Percentiles rank a stretch among this genome's conserved stretches.
Conservation (phyloP, 352 stramenopile genomes). For the Globisporangium acanthophoron region DNA sequence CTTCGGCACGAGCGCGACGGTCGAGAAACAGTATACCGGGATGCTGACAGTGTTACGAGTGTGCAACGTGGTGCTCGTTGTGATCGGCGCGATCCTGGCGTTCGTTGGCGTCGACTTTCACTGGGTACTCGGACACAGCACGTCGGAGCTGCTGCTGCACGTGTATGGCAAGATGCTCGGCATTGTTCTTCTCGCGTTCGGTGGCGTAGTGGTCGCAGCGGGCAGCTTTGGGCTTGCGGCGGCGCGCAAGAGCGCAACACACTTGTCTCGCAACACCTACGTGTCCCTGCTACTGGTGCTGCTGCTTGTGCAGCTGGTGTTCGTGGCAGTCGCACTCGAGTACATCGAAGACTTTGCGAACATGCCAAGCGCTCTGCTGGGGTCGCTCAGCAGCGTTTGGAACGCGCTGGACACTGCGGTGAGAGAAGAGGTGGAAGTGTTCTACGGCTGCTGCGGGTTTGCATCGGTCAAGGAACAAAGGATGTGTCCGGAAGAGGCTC, state of each 20-base stretch:
- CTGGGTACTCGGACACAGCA: slow-evolving; percentile 46
- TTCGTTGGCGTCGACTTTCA: slow-evolving; percentile 47
- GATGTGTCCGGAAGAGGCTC: slow-evolving; percentile 43
- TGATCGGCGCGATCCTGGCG: slow-evolving; percentile 37
- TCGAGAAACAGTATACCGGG: slow-evolving; percentile 31
- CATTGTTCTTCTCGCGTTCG: slow-evolving; percentile 20
- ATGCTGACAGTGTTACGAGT: slow-evolving; percentile 26
- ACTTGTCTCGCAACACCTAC: slow-evolving; percentile 26
- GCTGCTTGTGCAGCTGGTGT: slow-evolving; percentile 28
- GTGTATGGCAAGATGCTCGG: slow-evolving; percentile 38
- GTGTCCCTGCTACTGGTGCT: slow-evolving; percentile 20
- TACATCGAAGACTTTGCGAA: slow-evolving; percentile 31
- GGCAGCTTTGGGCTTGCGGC: slow-evolving; percentile 24
- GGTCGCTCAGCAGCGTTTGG: slow-evolving; percentile 25
- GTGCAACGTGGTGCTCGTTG: slow-evolving; percentile 25
- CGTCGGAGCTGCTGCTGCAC: slow-evolving; percentile 41
- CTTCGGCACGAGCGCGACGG: slow-evolving; percentile 27
- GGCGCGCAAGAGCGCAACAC: slow-evolving; percentile 19
- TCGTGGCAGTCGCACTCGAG: slow-evolving; percentile 29
- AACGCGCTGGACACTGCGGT: slow-evolving; percentile 11
- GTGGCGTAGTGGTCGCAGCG: slow-evolving; percentile 17
- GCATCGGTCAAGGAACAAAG: slow-evolving; percentile 22
- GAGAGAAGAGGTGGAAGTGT: slow-evolving; percentile 27
- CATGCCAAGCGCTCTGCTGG: slow-evolving; percentile 23
- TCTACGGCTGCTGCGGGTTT: slow-evolving; percentile 56